A percentile compares a stretch with the other conserved stretches of the same genome.
Evolutionary conservation across 208 protist species (phyloP).

Genomic region (Acanthamoeba royreba): DNA sequence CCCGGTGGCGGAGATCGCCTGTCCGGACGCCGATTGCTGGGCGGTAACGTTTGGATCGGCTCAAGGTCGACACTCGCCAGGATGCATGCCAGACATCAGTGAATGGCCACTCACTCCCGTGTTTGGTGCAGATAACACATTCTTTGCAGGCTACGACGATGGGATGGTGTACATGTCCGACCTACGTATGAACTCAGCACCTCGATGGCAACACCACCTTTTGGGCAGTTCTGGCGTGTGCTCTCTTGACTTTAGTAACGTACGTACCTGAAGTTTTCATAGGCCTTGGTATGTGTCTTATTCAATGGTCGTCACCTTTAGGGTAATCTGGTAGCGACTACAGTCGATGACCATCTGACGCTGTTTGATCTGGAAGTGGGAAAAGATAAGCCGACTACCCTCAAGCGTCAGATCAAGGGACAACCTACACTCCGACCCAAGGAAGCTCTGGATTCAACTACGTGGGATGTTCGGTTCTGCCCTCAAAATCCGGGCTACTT

Average conservation of each 20-base stretch:
- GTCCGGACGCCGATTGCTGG: not conserved
- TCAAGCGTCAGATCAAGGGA: not conserved
- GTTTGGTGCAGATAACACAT: not conserved
- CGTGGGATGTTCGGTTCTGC: not conserved
- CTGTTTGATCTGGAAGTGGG: not conserved
- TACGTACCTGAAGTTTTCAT: too few relatives aligned
- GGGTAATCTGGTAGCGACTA: not conserved
- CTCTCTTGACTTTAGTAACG: not conserved
- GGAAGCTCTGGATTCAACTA: not conserved
- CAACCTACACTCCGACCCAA: not conserved
- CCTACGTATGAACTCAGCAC: not conserved
- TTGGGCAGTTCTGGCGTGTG: not conserved
- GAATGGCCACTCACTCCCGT: not conserved
- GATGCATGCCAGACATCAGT: not conserved
- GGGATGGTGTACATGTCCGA: not conserved
- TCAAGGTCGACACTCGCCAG: too few relatives aligned
- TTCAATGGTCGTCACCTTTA: not conserved
- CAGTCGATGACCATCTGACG: not conserved
- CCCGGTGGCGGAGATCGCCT: not conserved
- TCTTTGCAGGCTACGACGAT: constrained; percentile 6
- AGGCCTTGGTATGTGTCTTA: too few relatives aligned
- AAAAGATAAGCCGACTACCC: too few relatives aligned
- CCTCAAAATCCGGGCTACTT: not conserved
- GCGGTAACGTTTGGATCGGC: not conserved
- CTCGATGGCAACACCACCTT: not conserved